Conservation (phyloP, 2,329 filamentous ascomycete species). For the Exophiala sideris region DNA sequence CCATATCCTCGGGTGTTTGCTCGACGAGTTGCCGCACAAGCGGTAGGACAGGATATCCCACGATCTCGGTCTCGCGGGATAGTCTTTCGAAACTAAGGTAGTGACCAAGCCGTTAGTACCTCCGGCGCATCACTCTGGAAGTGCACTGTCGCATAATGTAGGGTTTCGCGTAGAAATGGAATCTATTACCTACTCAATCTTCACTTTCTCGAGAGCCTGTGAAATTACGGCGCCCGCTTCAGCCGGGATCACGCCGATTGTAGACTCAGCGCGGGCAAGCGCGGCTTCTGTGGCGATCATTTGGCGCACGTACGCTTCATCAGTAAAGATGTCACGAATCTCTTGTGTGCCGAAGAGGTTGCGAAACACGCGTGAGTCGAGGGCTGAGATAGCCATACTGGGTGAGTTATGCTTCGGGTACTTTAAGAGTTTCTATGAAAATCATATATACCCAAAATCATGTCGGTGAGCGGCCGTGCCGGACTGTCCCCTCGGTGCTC, state of each 20-base stretch:
- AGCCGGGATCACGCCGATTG: conserved; percentile 25
- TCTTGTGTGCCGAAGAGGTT: conserved; percentile 30
- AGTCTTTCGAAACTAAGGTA: conserved; percentile 23
- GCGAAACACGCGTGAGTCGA: conserved; percentile 31
- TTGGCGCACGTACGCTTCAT: conserved; percentile 27
- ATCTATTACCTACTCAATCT: conserved; percentile 19
- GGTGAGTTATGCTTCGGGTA: neutral
- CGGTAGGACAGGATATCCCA: conserved; percentile 31
- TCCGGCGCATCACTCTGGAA: neutral
- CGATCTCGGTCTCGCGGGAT: conserved; percentile 28
- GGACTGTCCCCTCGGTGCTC: too few relatives aligned
- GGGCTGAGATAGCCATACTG: conserved; percentile 25
- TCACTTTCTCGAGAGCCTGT: conserved; percentile 6
- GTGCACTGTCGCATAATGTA: neutral
- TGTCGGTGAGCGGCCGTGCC: too few relatives aligned
- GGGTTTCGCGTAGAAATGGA: neutral
- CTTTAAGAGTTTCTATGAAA: neutral
- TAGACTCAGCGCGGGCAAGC: conserved; percentile 28
- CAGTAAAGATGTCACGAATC: conserved; percentile 29
- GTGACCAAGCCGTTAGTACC: too few relatives aligned
- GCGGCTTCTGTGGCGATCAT: conserved; percentile 28
- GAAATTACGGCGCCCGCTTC: conserved; percentile 27
- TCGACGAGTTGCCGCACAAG: conserved; percentile 29
- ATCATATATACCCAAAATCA: neutral
- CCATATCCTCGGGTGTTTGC: conserved; percentile 36